A percentile compares a stretch with the other conserved stretches of the same genome.
Conservation (phyloP, 306 rosid genomes). For the Dryas drummondii region DNA sequence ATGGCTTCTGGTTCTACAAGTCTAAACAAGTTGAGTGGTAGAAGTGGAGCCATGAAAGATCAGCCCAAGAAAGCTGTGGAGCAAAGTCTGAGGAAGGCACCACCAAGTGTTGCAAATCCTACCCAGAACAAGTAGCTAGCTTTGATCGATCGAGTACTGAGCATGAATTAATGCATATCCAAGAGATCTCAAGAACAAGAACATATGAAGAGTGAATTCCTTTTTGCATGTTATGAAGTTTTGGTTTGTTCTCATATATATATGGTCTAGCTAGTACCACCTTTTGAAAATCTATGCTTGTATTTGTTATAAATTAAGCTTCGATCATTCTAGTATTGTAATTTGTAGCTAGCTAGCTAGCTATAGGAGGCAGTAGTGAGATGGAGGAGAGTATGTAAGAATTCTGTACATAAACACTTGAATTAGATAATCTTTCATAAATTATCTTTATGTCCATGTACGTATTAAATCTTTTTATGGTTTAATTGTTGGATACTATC, state of each 20-base stretch:
- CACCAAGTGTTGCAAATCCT: slow-evolving; percentile 30
- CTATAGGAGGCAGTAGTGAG: neutral
- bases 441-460: no score
- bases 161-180: no score
- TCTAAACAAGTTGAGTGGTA: neutral
- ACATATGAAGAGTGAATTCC: neutral
- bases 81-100: slow-evolving; percentile 28
- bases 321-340: neutral
- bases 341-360: neutral
- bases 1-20: slow-evolving; percentile 30
- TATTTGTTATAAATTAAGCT: neutral
- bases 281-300: neutral
- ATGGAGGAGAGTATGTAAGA: neutral
- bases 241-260: neutral
- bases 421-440: neutral
- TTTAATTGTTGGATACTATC: no score
- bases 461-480: no score
- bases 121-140: slow-evolving; percentile 30
- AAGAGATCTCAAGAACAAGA: neutral
- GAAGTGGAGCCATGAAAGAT: slow-evolving; percentile 14
- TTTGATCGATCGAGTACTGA: no score
- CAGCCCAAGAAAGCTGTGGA: slow-evolving; percentile 37
- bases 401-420: slow-evolving; percentile 33
- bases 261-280: neutral
- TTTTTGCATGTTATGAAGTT: neutral